Percentiles rank a stretch among this genome's conserved stretches.
phyloP scores from a whole-genome alignment of 2,329 filamentous ascomycete genomes.

The Zymoseptoria tritici region DNA sequence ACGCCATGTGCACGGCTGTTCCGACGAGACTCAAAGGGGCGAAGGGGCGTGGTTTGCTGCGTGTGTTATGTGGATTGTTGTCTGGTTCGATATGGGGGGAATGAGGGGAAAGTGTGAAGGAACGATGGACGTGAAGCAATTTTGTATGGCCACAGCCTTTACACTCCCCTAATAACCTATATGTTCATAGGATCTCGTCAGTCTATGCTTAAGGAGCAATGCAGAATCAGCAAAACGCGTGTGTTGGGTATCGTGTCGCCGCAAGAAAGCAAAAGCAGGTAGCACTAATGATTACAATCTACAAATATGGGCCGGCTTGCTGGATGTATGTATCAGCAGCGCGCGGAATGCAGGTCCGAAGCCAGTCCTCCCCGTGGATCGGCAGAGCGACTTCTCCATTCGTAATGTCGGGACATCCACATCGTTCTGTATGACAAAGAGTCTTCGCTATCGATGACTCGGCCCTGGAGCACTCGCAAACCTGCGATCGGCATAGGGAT shows the following conservation, averaged over 20 bases:
- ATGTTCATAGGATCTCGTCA: background rate
- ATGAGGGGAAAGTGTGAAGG: background rate
- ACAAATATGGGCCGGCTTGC: background rate
- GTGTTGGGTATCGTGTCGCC: background rate
- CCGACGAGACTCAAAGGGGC: background rate
- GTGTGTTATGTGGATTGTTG: background rate
- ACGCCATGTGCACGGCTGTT: background rate
- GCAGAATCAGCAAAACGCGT: background rate
- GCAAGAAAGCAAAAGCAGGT: background rate
- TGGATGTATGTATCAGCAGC: background rate
- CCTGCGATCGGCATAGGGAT: slow-evolving; percentile 25
- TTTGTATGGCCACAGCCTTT: background rate
- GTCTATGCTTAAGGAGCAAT: background rate
- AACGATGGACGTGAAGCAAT: background rate
- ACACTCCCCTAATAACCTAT: background rate
- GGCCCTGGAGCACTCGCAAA: background rate
- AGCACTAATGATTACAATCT: background rate
- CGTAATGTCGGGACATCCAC: background rate
- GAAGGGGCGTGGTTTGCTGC: background rate
- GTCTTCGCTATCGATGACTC: background rate
- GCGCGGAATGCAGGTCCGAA: background rate
- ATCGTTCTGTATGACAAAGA: background rate
- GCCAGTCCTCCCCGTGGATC: background rate
- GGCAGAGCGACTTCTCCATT: background rate
- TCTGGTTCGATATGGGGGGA: background rate